These are phyloP conservation scores for Brassica carinata DNA, from an alignment of 345 rosid genomes.

Conservation along the genomic window DNA sequence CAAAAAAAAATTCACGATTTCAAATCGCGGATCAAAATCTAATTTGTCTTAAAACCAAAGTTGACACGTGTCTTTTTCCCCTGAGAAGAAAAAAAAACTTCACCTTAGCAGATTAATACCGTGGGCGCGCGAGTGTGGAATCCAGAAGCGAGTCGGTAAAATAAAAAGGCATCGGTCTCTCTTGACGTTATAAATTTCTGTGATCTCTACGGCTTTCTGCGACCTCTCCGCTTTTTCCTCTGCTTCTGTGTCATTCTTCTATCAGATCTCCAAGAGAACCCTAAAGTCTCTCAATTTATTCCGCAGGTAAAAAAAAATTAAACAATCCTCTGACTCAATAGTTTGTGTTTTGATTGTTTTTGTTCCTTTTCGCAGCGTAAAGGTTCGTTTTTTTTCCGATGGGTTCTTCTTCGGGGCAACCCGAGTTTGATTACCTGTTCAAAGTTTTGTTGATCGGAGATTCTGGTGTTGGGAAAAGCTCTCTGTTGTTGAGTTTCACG, in stretches of 20 bases:
- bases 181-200: too few species aligned
- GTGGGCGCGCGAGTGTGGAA: too few species aligned
- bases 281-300: constrained; percentile 1
- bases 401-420: constrained; percentile 67
- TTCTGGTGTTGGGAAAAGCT: constrained; percentile 84
- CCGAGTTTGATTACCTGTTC: constrained; percentile 75
- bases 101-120: too few species aligned
- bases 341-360: constrained; percentile 12
- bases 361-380: too few species aligned
- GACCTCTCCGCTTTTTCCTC: constrained; percentile 15
- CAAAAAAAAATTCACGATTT: too few species aligned
- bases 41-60: too few species aligned
- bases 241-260: constrained; percentile 22
- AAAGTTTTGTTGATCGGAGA: constrained; percentile 74
- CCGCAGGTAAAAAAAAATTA: too few species aligned
- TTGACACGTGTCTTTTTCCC: not conserved
- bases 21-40: too few species aligned
- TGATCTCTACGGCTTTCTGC: not conserved
- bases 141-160: too few species aligned
- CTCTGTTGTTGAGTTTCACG: constrained; percentile 74
- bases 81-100: too few species aligned
- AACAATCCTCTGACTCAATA: not conserved
- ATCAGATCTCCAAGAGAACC: constrained; percentile 24
- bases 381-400: constrained; percentile 25
- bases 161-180: constrained; percentile 11